A percentile compares a stretch with the other conserved stretches of the same genome.
Conservation (phyloP, 371 early-diverging fungal genomes). For the Syncephalastrum sp. region DNA sequence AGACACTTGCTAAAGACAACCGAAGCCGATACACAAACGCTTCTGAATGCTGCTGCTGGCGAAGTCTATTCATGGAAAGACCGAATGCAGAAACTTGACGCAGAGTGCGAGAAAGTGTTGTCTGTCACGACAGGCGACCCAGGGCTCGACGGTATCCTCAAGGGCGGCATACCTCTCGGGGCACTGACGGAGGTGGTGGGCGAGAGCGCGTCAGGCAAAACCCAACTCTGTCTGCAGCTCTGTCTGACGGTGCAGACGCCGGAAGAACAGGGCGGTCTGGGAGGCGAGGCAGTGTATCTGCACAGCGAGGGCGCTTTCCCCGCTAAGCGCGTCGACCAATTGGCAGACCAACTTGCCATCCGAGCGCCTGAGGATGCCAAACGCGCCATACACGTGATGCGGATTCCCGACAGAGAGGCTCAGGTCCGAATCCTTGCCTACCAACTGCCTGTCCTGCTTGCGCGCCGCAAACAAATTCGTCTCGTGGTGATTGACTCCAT, state of each 20-base stretch:
- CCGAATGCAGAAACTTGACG: background rate
- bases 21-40: slow-evolving; percentile 11
- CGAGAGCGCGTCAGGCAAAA: slow-evolving; percentile 73
- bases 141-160: slow-evolving; percentile 49
- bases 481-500: slow-evolving; percentile 86
- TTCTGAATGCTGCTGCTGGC: slow-evolving; percentile 14
- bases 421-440: slow-evolving; percentile 71
- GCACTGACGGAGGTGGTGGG: slow-evolving; percentile 61
- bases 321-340: slow-evolving; percentile 42
- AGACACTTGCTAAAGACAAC: slow-evolving; percentile 5
- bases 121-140: slow-evolving; percentile 53
- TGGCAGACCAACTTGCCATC: slow-evolving; percentile 18
- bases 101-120: background rate
- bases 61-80: slow-evolving; percentile 21
- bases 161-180: slow-evolving; percentile 55
- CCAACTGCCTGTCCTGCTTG: slow-evolving; percentile 65
- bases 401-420: slow-evolving; percentile 65
- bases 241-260: slow-evolving; percentile 65
- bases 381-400: slow-evolving; percentile 56
- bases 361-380: slow-evolving; percentile 12
- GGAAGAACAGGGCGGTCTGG: slow-evolving; percentile 48
- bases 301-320: slow-evolving; percentile 68
- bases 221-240: slow-evolving; percentile 76
- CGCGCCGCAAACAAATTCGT: slow-evolving; percentile 42
- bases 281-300: slow-evolving; percentile 60